Conservation (phyloP, 129 eudicot genomes). For the Dittrichia graveolens region DNA sequence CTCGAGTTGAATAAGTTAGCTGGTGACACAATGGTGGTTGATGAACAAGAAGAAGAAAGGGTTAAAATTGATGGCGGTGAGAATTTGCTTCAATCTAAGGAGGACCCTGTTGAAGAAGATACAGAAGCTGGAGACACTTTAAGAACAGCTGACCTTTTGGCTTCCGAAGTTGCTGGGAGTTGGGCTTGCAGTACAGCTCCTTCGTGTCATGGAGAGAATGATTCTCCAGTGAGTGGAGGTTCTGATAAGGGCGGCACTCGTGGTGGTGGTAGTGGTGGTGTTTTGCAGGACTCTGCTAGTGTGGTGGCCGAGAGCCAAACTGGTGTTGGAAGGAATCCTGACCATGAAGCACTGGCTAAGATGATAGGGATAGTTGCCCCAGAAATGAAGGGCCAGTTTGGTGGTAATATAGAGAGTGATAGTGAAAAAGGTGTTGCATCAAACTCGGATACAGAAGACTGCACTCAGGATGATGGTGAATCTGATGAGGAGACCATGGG, state of each 20-base stretch:
- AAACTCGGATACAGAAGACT: slow-evolving; percentile 69
- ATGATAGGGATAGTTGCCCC: slow-evolving; percentile 90
- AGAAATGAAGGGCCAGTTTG: slow-evolving; percentile 64
- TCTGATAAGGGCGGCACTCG: slow-evolving; percentile 23
- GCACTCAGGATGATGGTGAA: slow-evolving; percentile 52
- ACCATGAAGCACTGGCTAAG: slow-evolving; percentile 52
- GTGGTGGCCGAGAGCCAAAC: slow-evolving; percentile 78
- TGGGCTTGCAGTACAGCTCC: slow-evolving; percentile 83
- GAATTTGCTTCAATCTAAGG: slow-evolving; percentile 35
- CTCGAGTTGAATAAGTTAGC: slow-evolving; percentile 47
- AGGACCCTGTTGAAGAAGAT: slow-evolving; percentile 52
- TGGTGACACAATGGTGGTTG: slow-evolving; percentile 69
- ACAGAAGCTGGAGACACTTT: slow-evolving; percentile 63
- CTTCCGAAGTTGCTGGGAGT: slow-evolving; percentile 93
- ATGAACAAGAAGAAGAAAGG: slow-evolving; percentile 46
- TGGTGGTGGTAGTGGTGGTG: slow-evolving; percentile 36
- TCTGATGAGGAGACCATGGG: slow-evolving; percentile 62
- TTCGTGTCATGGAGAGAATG: slow-evolving; percentile 83
- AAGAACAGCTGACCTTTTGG: slow-evolving; percentile 75
- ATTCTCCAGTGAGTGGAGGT: slow-evolving; percentile 55
- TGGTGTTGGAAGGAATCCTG: slow-evolving; percentile 46
- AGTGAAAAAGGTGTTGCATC: slow-evolving; percentile 43
- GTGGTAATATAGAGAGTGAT: slow-evolving; percentile 44
- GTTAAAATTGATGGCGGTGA: slow-evolving; percentile 43
- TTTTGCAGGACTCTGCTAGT: slow-evolving; percentile 50